A percentile compares a stretch with the other conserved stretches of the same genome.
These are phyloP conservation scores for Kalanchoe fedtschenkoi DNA, from an alignment of 164 flowering plant species.

Conservation along the genomic window DNA sequence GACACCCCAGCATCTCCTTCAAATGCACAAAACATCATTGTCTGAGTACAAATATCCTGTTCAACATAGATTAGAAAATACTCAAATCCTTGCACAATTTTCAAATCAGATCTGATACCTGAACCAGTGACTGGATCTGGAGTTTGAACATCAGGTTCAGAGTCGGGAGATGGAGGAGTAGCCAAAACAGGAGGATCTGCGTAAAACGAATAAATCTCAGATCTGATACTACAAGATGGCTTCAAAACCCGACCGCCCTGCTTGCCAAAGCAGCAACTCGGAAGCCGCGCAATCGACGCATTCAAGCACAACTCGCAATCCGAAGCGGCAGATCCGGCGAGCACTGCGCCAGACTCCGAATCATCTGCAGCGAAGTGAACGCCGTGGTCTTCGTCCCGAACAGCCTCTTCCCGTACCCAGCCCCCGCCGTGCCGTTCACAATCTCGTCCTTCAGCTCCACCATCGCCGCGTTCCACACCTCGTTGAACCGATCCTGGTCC, in stretches of 20 bases:
- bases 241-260: slow-evolving; percentile 17
- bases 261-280: slow-evolving; percentile 2
- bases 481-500: neutral
- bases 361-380: slow-evolving; percentile 7
- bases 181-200: neutral
- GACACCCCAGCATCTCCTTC: slow-evolving; percentile 13
- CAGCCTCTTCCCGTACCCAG: neutral
- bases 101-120: neutral
- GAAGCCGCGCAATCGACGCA: neutral
- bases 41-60: too few species aligned
- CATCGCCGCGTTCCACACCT: slow-evolving; percentile 1
- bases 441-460: neutral
- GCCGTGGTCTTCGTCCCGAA: slow-evolving; percentile 7
- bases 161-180: neutral
- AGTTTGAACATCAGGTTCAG: neutral
- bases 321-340: slow-evolving; percentile 15
- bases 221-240: slow-evolving; percentile 9
- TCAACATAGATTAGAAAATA: neutral
- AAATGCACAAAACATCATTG: neutral
- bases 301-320: slow-evolving; percentile 21
- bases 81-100: neutral
- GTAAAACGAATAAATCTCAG: slow-evolving; percentile 12
- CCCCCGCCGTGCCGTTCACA: neutral
- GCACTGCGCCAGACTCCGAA: slow-evolving; percentile 29
- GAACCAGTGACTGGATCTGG: neutral